Evolutionary conservation across 768 basidiomycete species (phyloP).

Genomic region (Lactifluus piperatus): DNA sequence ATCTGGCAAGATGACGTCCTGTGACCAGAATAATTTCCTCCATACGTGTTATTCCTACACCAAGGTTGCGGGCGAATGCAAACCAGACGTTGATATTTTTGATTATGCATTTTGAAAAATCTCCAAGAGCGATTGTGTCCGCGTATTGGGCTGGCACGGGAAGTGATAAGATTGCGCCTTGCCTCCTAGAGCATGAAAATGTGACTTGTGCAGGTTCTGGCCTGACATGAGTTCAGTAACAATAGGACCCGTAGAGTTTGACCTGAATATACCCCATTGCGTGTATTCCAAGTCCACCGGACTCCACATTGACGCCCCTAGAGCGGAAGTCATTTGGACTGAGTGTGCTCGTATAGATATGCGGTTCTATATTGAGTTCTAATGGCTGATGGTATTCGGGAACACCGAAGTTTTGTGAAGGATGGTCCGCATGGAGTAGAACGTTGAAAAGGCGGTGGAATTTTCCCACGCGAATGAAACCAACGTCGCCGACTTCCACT

Average conservation of each 20-base stretch:
- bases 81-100: too few relatives aligned
- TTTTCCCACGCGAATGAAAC: too few relatives aligned
- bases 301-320: neutral
- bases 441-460: neutral
- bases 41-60: too few relatives aligned
- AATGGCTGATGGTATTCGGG: neutral
- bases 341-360: neutral
- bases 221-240: neutral
- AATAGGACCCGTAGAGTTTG: neutral
- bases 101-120: neutral
- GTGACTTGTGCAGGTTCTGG: neutral
- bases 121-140: neutral
- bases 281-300: neutral
- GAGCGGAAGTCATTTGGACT: neutral
- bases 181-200: neutral
- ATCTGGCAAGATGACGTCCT: too few relatives aligned
- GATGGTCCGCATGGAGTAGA: too few relatives aligned
- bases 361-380: neutral
- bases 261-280: neutral
- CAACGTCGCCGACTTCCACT: too few relatives aligned
- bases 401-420: neutral
- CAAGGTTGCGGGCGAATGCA: too few relatives aligned
- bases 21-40: too few relatives aligned
- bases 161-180: neutral
- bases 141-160: neutral